These are phyloP conservation scores for Talaromyces amestolkiae DNA, from an alignment of 2,329 filamentous ascomycete genomes.

Conservation along the genomic window DNA sequence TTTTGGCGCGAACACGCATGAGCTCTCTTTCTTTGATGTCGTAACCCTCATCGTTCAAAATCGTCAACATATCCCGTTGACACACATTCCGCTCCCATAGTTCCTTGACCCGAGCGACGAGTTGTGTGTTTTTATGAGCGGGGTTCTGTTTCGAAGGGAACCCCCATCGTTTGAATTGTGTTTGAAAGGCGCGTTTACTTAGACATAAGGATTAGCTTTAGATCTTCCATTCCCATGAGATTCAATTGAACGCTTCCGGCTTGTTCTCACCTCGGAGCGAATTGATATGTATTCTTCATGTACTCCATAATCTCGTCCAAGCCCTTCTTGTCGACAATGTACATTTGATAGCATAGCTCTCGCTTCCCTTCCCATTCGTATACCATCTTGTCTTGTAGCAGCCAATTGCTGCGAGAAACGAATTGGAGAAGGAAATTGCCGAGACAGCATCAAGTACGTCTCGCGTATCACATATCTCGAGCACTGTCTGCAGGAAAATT, in stretches of 20 bases:
- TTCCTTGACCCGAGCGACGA: constrained; percentile 69
- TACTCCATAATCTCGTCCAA: constrained; percentile 72
- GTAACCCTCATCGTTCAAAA: constrained; percentile 69
- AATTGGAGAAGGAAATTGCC: constrained; percentile 24
- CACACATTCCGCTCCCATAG: constrained; percentile 73
- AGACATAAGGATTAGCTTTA: background rate
- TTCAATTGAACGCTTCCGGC: background rate
- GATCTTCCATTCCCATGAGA: background rate
- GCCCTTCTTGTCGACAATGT: constrained; percentile 71
- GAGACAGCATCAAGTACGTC: constrained; percentile 26
- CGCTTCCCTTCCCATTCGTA: constrained; percentile 68
- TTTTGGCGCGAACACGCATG: constrained; percentile 65
- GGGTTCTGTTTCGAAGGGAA: constrained; percentile 74
- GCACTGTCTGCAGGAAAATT: background rate
- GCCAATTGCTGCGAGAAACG: background rate
- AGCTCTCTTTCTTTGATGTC: constrained; percentile 69
- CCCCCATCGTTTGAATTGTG: constrained; percentile 73
- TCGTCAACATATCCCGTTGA: constrained; percentile 70
- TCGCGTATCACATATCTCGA: background rate
- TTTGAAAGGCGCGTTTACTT: constrained; percentile 71
- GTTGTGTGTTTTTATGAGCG: constrained; percentile 65
- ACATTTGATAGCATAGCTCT: constrained; percentile 66
- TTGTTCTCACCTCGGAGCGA: constrained; percentile 64
- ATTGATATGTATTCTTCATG: constrained; percentile 63
- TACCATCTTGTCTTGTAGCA: constrained; percentile 38